These are phyloP conservation scores for Edaphochlamys debaryana DNA, from an alignment of 139 green algal genomes.

Conservation along the genomic window DNA sequence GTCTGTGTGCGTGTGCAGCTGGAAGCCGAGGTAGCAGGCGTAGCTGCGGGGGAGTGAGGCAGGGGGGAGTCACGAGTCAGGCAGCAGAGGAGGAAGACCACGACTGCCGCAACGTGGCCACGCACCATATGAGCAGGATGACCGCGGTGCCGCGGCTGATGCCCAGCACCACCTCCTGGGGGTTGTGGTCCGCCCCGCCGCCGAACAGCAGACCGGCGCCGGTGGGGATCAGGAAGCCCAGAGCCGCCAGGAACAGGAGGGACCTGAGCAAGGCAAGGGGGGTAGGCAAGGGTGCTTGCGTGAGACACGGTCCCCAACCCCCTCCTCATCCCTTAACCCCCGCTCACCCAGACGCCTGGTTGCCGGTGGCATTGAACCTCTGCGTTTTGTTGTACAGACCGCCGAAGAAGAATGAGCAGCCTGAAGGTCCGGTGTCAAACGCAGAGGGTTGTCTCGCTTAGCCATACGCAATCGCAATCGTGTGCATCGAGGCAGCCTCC, in stretches of 20 bases:
- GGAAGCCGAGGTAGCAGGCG: slow-evolving; percentile 84
- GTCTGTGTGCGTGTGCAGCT: slow-evolving; percentile 83
- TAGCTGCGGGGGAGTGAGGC: slow-evolving; percentile 60
- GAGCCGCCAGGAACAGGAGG: slow-evolving; percentile 84
- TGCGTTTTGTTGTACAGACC: slow-evolving; percentile 79
- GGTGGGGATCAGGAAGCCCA: slow-evolving; percentile 83
- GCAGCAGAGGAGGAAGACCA: too few species aligned
- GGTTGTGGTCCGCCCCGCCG: not conserved
- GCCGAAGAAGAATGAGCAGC: slow-evolving; percentile 88
- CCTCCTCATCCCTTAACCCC: too few species aligned
- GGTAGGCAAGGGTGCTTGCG: not conserved
- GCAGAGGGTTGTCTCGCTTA: too few species aligned
- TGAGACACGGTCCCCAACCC: too few species aligned
- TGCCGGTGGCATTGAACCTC: slow-evolving; percentile 76
- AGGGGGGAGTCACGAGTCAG: too few species aligned
- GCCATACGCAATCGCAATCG: too few species aligned
- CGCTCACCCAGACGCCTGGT: slow-evolving; percentile 63
- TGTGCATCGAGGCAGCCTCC: too few species aligned
- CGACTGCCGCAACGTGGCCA: too few species aligned
- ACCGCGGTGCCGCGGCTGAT: slow-evolving; percentile 37
- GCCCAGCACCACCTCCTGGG: slow-evolving; percentile 13
- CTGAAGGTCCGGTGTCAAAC: too few species aligned
- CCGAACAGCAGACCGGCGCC: slow-evolving; percentile 37
- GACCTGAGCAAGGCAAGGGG: slow-evolving; percentile 47
- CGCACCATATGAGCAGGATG: slow-evolving; percentile 33